Percentiles rank a stretch among this genome's conserved stretches.
Evolutionary conservation across 108 stramenopile species (phyloP).

Genomic region (Stephanodiscus triporus): DNA sequence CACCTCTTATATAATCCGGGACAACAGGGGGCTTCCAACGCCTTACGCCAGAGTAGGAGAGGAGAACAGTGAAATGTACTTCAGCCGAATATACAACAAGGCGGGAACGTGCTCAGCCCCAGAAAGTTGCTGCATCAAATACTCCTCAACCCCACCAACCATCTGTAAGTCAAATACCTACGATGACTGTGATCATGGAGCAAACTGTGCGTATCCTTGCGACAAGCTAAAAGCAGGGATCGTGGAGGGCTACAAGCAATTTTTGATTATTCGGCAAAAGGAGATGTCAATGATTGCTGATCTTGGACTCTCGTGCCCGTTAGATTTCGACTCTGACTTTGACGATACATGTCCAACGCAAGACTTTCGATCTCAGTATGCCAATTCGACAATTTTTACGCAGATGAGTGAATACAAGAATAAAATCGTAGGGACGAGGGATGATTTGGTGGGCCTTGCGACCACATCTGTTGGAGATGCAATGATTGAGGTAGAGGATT

Average conservation of each 20-base stretch:
- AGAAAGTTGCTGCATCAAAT: slow-evolving; percentile 37
- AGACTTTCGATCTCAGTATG: slow-evolving; percentile 31
- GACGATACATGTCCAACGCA: slow-evolving; percentile 36
- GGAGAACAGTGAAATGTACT: slow-evolving; percentile 29
- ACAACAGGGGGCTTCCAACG: slow-evolving; percentile 27
- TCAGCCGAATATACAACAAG: slow-evolving; percentile 47
- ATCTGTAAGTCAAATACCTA: slow-evolving; percentile 28
- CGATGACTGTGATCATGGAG: slow-evolving; percentile 44
- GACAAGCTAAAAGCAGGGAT: slow-evolving; percentile 24
- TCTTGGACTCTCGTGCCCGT: slow-evolving; percentile 49
- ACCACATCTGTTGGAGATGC: slow-evolving; percentile 54
- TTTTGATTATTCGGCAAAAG: slow-evolving; percentile 23
- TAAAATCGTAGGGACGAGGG: slow-evolving; percentile 40
- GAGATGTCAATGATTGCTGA: slow-evolving; percentile 45
- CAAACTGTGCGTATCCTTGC: slow-evolving; percentile 45
- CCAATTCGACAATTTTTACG: slow-evolving; percentile 37
- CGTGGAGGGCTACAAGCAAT: slow-evolving; percentile 26
- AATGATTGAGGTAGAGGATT: slow-evolving; percentile 51
- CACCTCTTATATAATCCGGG: slow-evolving; percentile 42
- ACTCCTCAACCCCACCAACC: not conserved
- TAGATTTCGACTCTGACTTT: not conserved
- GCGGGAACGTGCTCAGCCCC: slow-evolving; percentile 41
- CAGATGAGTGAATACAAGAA: slow-evolving; percentile 31
- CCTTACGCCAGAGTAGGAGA: slow-evolving; percentile 24
- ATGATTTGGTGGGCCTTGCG: slow-evolving; percentile 40